Conservation (phyloP, 768 basidiomycete genomes). For the Boletus insuetus region DNA sequence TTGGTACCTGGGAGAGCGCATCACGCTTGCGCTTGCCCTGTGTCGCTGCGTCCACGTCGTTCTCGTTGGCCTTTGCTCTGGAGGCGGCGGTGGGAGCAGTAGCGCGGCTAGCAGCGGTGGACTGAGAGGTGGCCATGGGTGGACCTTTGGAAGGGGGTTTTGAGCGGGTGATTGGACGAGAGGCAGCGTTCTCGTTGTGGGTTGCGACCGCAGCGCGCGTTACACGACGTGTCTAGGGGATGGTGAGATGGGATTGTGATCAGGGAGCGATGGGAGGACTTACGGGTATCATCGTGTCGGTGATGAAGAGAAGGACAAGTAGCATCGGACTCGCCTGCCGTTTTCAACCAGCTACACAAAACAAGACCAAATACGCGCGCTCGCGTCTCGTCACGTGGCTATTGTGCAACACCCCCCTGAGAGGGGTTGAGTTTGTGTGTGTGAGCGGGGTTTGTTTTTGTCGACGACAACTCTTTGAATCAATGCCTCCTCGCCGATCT, state of each 20-base stretch:
- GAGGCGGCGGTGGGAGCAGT: conserved; percentile 40
- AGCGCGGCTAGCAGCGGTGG: conserved; percentile 40
- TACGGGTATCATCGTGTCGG: conserved; percentile 42
- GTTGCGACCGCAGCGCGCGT: conserved; percentile 53
- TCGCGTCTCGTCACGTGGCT: conserved; percentile 37
- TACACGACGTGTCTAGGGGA: conserved; percentile 57
- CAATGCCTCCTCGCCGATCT: conserved; percentile 26
- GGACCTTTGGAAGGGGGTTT: conserved; percentile 47
- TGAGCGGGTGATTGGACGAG: conserved; percentile 59
- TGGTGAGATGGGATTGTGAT: neutral
- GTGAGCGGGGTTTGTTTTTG: neutral
- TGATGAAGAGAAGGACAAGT: conserved; percentile 31
- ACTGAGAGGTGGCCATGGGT: conserved; percentile 35
- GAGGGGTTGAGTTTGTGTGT: conserved; percentile 12
- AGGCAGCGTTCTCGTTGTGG: conserved; percentile 68
- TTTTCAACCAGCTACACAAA: conserved; percentile 38
- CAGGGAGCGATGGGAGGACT: conserved; percentile 11
- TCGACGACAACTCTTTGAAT: neutral
- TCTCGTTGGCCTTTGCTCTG: conserved; percentile 35
- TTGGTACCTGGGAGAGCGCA: conserved; percentile 68
- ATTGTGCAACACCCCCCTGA: conserved; percentile 8
- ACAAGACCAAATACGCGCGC: conserved; percentile 37
- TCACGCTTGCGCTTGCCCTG: conserved; percentile 74
- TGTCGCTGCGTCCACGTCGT: conserved; percentile 44
- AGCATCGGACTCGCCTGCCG: conserved; percentile 28